phyloP scores from a whole-genome alignment of 768 basidiomycete species.

The Russula virescens region DNA sequence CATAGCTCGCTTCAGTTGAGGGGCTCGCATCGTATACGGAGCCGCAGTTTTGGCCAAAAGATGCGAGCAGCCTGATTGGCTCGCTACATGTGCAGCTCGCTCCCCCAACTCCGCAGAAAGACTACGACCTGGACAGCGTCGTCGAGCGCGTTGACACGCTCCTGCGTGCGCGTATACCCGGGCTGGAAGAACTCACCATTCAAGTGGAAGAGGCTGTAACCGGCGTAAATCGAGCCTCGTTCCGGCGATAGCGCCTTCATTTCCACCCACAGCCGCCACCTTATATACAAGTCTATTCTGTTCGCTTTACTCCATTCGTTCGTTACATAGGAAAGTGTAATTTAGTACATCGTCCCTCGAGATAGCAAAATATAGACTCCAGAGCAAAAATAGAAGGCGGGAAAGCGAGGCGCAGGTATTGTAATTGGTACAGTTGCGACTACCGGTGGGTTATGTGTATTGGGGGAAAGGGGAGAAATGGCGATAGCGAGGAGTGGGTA shows the following conservation, averaged over 20 bases:
- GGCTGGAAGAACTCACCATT: constrained; percentile 84
- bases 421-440: constrained; percentile 21
- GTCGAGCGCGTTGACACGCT: constrained; percentile 69
- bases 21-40: constrained; percentile 76
- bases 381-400: constrained; percentile 7
- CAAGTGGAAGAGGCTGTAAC: constrained; percentile 54
- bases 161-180: constrained; percentile 66
- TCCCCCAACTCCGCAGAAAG: constrained; percentile 30
- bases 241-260: constrained; percentile 2
- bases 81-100: constrained; percentile 87
- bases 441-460: constrained; percentile 18
- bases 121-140: constrained; percentile 64
- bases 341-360: constrained; percentile 21
- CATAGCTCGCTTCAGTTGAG: constrained; percentile 64
- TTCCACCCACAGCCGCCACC: neutral
- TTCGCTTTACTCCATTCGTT: constrained; percentile 16
- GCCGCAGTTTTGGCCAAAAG: constrained; percentile 95
- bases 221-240: neutral
- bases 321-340: constrained; percentile 23
- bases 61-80: constrained; percentile 77
- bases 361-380: constrained; percentile 18
- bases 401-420: constrained; percentile 21
- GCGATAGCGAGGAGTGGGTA: constrained; percentile 5
- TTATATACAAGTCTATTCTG: constrained; percentile 6
- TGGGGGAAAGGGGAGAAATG: neutral